These are phyloP conservation scores for Aspergillus piperis DNA, from an alignment of 2,329 filamentous ascomycete species.

Conservation along the genomic window DNA sequence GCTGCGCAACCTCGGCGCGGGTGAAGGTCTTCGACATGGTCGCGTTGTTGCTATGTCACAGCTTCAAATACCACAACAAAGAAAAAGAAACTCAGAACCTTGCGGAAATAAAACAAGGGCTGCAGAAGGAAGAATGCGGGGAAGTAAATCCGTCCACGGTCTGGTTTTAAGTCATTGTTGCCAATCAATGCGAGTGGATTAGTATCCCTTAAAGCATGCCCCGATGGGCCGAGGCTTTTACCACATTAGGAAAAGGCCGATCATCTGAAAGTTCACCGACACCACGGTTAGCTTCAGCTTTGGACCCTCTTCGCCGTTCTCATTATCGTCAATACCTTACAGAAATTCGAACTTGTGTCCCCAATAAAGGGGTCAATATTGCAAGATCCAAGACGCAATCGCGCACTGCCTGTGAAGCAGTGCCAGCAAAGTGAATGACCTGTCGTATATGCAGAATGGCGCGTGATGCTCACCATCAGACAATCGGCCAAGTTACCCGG, in stretches of 20 bases:
- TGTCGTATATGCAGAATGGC: background rate
- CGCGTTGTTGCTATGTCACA: background rate
- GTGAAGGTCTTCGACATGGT: constrained; percentile 39
- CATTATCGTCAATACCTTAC: too few species aligned
- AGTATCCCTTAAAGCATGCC: background rate
- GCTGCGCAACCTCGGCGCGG: constrained; percentile 67
- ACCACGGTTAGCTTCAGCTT: background rate
- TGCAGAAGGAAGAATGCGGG: background rate
- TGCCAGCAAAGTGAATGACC: background rate
- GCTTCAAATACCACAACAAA: background rate
- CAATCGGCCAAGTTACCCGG: background rate
- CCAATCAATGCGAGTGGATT: constrained; percentile 21
- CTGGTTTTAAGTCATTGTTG: background rate
- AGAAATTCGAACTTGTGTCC: too few species aligned
- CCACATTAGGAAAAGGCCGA: constrained; percentile 11
- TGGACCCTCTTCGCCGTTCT: background rate
- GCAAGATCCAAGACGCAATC: too few species aligned
- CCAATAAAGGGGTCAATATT: too few species aligned
- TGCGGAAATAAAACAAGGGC: background rate
- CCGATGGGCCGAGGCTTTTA: constrained; percentile 18
- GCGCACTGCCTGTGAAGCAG: background rate
- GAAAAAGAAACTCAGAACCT: background rate
- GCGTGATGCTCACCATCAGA: background rate
- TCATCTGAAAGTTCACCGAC: background rate
- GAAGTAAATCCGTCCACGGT: background rate